Percentiles rank a stretch among this genome's conserved stretches.
These are phyloP conservation scores for Cucurbita argyrosperma DNA, from an alignment of 306 rosid species.

Conservation along the genomic window DNA sequence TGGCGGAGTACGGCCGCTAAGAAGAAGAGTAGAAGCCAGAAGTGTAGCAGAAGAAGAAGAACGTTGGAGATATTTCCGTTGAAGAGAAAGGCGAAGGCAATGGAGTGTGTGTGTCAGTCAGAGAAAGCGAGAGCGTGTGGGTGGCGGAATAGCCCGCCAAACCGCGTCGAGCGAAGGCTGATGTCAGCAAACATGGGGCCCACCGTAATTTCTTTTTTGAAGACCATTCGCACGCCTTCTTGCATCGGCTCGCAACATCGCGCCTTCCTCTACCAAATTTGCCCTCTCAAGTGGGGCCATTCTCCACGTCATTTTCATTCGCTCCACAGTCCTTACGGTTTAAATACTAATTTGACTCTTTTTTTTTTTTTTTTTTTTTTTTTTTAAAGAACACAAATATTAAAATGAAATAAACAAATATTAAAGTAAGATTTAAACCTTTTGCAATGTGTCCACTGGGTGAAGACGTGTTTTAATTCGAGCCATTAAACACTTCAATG, in stretches of 20 bases:
- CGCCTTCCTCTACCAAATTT: background rate
- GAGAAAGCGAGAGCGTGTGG: slow-evolving; percentile 9
- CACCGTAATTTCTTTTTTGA: background rate
- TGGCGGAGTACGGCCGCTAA: background rate
- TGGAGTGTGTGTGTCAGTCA: background rate
- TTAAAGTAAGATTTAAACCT: no score
- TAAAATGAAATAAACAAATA: no score
- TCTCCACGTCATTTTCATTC: no score
- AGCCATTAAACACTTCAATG: no score
- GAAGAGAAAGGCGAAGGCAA: background rate
- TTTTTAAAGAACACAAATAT: no score
- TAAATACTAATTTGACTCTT: no score
- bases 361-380: no score
- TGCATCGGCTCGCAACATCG: background rate
- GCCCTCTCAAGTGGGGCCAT: background rate
- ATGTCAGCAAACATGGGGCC: slow-evolving; percentile 25
- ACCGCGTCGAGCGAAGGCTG: background rate
- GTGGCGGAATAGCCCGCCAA: background rate
- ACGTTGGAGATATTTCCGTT: background rate
- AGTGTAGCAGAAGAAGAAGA: background rate
- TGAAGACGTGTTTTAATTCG: no score
- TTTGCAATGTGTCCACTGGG: no score
- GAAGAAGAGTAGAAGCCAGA: background rate
- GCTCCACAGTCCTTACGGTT: no score
- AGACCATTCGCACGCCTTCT: background rate